Conservation (phyloP, 129 eudicot species). For the Chrysanthemum makinoi region DNA sequence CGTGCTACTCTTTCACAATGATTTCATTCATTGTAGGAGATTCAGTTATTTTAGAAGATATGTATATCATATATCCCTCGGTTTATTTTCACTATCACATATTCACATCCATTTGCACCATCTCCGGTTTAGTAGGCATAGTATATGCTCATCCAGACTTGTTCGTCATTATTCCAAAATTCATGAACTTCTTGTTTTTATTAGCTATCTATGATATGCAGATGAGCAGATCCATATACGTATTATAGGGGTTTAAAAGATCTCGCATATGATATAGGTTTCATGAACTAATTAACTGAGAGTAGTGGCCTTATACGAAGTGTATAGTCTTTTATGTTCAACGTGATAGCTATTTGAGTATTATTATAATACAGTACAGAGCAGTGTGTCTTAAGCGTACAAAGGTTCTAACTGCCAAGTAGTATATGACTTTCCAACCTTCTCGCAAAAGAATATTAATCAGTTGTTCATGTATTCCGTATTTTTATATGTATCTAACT, state of each 20-base stretch:
- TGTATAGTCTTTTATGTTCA: not conserved
- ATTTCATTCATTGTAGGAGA: too few relatives aligned
- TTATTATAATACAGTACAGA: not conserved
- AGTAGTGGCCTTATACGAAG: not conserved
- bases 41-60: too few relatives aligned
- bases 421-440: not conserved
- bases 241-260: not conserved
- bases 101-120: too few relatives aligned
- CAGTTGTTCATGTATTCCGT: too few relatives aligned
- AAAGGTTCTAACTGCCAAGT: not conserved
- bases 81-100: too few relatives aligned
- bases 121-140: too few relatives aligned
- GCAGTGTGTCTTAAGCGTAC: constrained; percentile 1
- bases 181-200: too few relatives aligned
- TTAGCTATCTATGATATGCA: not conserved
- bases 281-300: not conserved
- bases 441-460: not conserved
- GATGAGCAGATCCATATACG: not conserved
- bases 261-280: not conserved
- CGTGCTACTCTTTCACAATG: too few relatives aligned
- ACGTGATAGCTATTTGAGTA: not conserved
- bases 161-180: too few relatives aligned
- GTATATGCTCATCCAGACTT: too few relatives aligned
- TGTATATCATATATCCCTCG: too few relatives aligned
- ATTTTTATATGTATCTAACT: too few relatives aligned